These are phyloP conservation scores for Aurifilum marmelostoma DNA, from an alignment of 2,329 filamentous ascomycete genomes.

Conservation along the genomic window DNA sequence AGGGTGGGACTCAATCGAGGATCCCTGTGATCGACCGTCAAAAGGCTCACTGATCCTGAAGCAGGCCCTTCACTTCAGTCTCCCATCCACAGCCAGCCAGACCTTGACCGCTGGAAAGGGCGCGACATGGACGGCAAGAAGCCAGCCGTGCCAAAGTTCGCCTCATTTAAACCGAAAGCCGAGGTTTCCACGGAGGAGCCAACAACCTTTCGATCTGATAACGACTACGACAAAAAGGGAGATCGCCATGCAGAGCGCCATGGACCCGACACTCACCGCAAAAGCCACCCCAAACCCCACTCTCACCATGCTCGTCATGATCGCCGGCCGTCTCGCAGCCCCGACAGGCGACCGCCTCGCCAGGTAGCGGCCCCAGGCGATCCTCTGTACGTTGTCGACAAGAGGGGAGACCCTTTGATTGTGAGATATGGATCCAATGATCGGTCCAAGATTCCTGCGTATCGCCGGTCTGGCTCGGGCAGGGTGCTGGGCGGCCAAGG, in stretches of 20 bases:
- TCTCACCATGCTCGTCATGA: conserved; percentile 22
- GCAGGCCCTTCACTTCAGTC: background rate
- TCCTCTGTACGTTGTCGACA: conserved; percentile 66
- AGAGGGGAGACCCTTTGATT: conserved; percentile 76
- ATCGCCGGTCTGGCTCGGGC: conserved; percentile 70
- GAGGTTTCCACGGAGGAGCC: background rate
- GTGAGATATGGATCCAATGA: conserved; percentile 74
- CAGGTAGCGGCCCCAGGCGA: conserved; percentile 19
- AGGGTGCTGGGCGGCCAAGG: conserved; percentile 68
- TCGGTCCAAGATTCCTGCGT: conserved; percentile 70
- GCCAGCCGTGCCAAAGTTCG: conserved; percentile 38
- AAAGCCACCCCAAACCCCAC: conserved; percentile 17
- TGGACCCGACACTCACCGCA: conserved; percentile 4
- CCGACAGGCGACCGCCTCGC: conserved; percentile 12
- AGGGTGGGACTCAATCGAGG: background rate
- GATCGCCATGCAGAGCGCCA: conserved; percentile 18
- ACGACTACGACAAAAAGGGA: background rate
- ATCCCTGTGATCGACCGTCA: background rate
- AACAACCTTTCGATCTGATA: background rate
- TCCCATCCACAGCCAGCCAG: background rate
- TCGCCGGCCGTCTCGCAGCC: conserved; percentile 24
- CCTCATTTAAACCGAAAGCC: conserved; percentile 31
- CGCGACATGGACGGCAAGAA: conserved; percentile 30
- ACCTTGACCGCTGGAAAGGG: background rate
- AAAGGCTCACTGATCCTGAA: too few species aligned